phyloP scores from a whole-genome alignment of 345 rosid genomes.

The Aethionema arabicum region DNA sequence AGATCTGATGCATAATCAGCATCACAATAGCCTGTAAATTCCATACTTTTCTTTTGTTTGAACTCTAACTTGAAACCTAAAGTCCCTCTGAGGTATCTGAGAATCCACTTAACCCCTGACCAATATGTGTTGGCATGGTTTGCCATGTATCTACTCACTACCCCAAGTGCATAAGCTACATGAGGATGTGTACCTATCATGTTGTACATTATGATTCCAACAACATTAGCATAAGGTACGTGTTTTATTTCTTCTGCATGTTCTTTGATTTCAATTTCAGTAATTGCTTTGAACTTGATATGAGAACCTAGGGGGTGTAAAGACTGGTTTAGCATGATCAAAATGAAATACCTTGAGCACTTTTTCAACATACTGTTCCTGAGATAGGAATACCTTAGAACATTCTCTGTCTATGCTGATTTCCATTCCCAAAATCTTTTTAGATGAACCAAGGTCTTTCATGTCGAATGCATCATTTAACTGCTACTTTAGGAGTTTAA shows the following conservation, averaged over 20 bases:
- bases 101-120: too few relatives aligned
- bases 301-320: background rate
- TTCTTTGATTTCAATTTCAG: too few relatives aligned
- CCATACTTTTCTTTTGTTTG: background rate
- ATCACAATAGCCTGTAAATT: background rate
- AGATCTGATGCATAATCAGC: background rate
- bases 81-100: background rate
- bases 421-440: background rate
- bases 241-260: background rate
- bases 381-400: background rate
- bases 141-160: too few relatives aligned
- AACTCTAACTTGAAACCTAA: background rate
- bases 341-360: background rate
- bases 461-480: background rate
- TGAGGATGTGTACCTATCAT: background rate
- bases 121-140: too few relatives aligned
- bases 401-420: background rate
- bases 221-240: background rate
- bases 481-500: background rate
- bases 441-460: background rate
- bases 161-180: background rate
- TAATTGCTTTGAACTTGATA: background rate
- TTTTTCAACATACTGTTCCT: background rate
- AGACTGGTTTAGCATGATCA: background rate
- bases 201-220: background rate